These are phyloP conservation scores for Saccharomycopsis guyanensis DNA, from an alignment of 805 yeast genomes.

Conservation along the genomic window DNA sequence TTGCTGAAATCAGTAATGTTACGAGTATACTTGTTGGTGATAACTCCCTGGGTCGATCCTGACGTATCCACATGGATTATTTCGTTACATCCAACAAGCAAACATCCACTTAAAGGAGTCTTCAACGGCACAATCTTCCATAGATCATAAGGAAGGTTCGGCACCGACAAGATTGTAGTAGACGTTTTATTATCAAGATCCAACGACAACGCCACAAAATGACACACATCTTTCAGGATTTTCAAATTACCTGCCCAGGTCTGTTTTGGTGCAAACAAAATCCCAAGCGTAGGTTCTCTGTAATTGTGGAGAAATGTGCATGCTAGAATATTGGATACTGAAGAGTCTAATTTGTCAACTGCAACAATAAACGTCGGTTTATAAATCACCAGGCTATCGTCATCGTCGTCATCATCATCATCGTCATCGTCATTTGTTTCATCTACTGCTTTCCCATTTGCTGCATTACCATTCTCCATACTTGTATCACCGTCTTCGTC, in stretches of 20 bases:
- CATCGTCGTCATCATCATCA: slow-evolving; percentile 14
- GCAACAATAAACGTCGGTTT: slow-evolving; percentile 17
- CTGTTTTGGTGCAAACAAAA: slow-evolving; percentile 47
- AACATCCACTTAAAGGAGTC: slow-evolving; percentile 60
- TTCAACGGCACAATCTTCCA: slow-evolving; percentile 56
- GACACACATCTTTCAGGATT: slow-evolving; percentile 52
- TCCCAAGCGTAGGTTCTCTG: slow-evolving; percentile 74
- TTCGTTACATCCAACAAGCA: slow-evolving; percentile 69
- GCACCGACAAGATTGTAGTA: slow-evolving; percentile 61
- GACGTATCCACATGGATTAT: slow-evolving; percentile 72
- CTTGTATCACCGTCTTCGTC: slow-evolving; percentile 23
- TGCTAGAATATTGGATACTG: slow-evolving; percentile 58
- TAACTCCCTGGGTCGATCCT: slow-evolving; percentile 32
- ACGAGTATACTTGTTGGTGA: slow-evolving; percentile 13
- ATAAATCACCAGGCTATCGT: slow-evolving; percentile 2
- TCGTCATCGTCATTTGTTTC: slow-evolving; percentile 21
- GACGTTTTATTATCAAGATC: slow-evolving; percentile 45
- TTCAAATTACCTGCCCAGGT: slow-evolving; percentile 78
- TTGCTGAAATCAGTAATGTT: slow-evolving; percentile 14
- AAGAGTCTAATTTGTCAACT: slow-evolving; percentile 38
- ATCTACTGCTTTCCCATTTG: slow-evolving; percentile 9
- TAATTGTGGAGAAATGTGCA: slow-evolving; percentile 66
- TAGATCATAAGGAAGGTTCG: slow-evolving; percentile 67
- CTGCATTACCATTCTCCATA: slow-evolving; percentile 9
- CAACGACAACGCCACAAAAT: slow-evolving; percentile 57